Evolutionary conservation across 129 eudicot genomes (phyloP), one percentile per base, ranked within the genome.

Genomic region (Escallonia herrerae): DNA sequence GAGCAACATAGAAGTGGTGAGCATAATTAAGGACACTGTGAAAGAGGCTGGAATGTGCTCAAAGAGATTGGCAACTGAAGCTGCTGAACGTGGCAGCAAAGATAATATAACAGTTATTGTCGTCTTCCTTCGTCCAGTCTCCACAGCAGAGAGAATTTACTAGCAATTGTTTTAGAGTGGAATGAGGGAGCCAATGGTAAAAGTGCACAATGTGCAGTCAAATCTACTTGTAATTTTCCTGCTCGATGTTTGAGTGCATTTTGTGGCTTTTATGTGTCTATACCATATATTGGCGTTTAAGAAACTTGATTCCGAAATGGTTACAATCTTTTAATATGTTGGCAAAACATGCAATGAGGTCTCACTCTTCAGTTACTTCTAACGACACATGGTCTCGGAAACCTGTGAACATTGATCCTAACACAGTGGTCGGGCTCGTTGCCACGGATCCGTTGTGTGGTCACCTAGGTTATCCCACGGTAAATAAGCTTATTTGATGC

Each of bases 41-140:
- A 94, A 94, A 80, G 99, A 94, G 63, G 63, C 90, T 8, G 85
- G 90, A 47, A 94, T 94, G 99, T 94, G 99, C 74, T 82, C 99
- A n/a, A 89, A 94, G 80, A 81, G 99, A 76, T 80, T 94, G 78
- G 97, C 90, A 8, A 89, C 86, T 3, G 95, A 89, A 72, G 99
- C 99, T 45, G 95, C 82, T 3, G 87, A 72, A 70, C 86, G 99
- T 10, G 99, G 97, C 9, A 94, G 99, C 83, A 89, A 82, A 47
- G 99, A 94, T 71, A 94, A 94, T 66, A 94, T 94, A 8, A 94
- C 99, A 1, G 95, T 94, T 8, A 82, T 89, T 14, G 93, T 89
- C 0, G 79, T 94, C 46, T 94, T 94, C 77, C 82, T 94, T 38
- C 90, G 88, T 38, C 86, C 86, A 0, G 97, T 94, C 9, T 86